These are phyloP conservation scores for Zancudomyces culisetae DNA, from an alignment of 371 early-diverging fungal species.

Conservation along the genomic window DNA sequence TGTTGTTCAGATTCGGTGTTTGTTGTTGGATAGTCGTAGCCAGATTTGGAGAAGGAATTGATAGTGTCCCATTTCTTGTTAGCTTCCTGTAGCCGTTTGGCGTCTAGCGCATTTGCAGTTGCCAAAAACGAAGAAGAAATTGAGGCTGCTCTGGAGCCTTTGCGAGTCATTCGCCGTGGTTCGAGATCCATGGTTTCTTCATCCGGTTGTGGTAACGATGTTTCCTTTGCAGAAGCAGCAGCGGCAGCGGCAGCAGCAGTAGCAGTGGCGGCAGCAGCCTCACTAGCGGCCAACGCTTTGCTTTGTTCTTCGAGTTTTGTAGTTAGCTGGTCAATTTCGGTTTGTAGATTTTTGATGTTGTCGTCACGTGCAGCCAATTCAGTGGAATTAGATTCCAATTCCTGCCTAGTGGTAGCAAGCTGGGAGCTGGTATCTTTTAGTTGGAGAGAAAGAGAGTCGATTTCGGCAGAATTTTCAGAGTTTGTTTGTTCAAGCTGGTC, in stretches of 20 bases:
- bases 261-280: neutral
- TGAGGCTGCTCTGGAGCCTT: neutral
- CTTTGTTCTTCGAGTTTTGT: neutral
- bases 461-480: slow-evolving; percentile 6
- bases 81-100: neutral
- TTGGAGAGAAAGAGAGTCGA: slow-evolving; percentile 16
- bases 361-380: slow-evolving; percentile 3
- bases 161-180: neutral
- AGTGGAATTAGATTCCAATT: slow-evolving; percentile 2
- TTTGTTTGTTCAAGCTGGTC: slow-evolving; percentile 10
- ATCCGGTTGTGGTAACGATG: no score
- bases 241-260: neutral
- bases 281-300: neutral
- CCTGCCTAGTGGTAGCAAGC: slow-evolving; percentile 9
- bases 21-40: neutral
- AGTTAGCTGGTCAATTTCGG: slow-evolving; percentile 9
- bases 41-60: neutral
- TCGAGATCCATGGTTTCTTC: no score
- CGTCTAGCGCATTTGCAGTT: neutral
- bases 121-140: neutral
- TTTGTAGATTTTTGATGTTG: slow-evolving; percentile 9
- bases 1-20: neutral
- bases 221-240: no score
- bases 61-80: slow-evolving; percentile 2
- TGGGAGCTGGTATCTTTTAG: slow-evolving; percentile 8